Percentiles rank a stretch among this genome's conserved stretches.
Evolutionary conservation across 148 eudicot genomes (phyloP).

Genomic region (Dysphania ambrosioides): DNA sequence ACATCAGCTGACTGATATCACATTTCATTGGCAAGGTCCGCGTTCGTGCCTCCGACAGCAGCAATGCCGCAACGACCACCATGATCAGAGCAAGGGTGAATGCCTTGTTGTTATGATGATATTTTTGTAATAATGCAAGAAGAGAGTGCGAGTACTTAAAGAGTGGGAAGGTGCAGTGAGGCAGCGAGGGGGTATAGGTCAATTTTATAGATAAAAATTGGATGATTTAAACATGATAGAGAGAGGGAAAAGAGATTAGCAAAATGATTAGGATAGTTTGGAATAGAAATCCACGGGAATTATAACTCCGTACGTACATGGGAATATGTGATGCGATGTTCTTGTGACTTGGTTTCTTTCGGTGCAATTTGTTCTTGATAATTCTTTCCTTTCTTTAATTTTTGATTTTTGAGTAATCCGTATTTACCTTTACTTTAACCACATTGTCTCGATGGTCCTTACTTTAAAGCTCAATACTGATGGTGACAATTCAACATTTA

Average conservation of each 20-base stretch:
- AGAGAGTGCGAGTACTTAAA: too few species aligned
- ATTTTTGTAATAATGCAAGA: too few species aligned
- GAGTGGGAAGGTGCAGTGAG: not conserved
- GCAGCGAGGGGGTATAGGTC: not conserved
- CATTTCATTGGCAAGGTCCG: not conserved
- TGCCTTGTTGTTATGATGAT: not conserved
- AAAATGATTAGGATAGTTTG: not conserved
- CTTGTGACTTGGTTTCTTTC: not conserved
- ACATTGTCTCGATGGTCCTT: too few species aligned
- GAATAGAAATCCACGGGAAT: not conserved
- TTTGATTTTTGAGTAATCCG: too few species aligned
- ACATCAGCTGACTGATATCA: conserved; percentile 1
- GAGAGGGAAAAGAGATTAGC: not conserved
- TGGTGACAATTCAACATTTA: too few species aligned
- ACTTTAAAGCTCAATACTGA: too few species aligned
- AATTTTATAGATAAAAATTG: not conserved
- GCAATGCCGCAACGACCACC: not conserved
- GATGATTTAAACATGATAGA: too few species aligned
- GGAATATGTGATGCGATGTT: not conserved
- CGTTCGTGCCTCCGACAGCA: not conserved
- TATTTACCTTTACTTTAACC: too few species aligned
- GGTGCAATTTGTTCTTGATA: not conserved
- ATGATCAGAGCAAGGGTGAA: not conserved
- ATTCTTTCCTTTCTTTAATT: too few species aligned
- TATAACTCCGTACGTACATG: not conserved